A percentile compares a stretch with the other conserved stretches of the same genome.
Evolutionary conservation across 148 eudicot species (phyloP).

Genomic region (Arctostaphylos glauca): DNA sequence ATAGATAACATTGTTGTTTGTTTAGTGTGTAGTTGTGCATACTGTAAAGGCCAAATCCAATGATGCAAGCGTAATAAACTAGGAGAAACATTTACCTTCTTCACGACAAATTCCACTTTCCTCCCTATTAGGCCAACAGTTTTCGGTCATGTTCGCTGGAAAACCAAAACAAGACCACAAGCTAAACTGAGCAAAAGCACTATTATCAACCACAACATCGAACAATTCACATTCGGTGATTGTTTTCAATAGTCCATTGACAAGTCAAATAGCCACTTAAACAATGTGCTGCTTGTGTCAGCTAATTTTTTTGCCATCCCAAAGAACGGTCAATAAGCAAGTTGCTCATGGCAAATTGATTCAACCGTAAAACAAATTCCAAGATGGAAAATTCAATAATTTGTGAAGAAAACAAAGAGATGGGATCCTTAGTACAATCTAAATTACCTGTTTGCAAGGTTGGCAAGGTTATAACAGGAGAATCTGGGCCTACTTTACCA

Average conservation of each 20-base stretch:
- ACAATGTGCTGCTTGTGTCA: not conserved
- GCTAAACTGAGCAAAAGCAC: not conserved
- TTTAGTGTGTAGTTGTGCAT: not conserved
- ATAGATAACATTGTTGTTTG: too few relatives aligned
- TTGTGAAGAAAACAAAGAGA: not conserved
- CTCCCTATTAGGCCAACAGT: conserved; percentile 28
- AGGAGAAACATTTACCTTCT: conserved; percentile 30
- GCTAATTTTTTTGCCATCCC: not conserved
- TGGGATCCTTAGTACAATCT: not conserved
- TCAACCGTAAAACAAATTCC: not conserved
- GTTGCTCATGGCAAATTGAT: not conserved
- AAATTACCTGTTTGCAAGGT: conserved; percentile 34
- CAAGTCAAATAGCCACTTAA: conserved; percentile 2
- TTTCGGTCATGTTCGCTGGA: conserved; percentile 31
- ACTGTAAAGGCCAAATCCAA: not conserved
- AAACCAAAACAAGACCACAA: conserved; percentile 2
- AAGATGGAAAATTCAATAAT: not conserved
- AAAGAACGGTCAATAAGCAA: not conserved
- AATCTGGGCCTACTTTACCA: conserved; percentile 34
- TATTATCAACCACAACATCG: not conserved
- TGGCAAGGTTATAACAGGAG: conserved; percentile 24
- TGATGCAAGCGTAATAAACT: not conserved
- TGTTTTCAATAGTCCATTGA: not conserved
- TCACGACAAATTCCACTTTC: conserved; percentile 34
- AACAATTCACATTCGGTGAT: not conserved